These are phyloP conservation scores for Insectozyma bohioensis DNA, from an alignment of 1,139 yeast genomes.

Conservation along the genomic window DNA sequence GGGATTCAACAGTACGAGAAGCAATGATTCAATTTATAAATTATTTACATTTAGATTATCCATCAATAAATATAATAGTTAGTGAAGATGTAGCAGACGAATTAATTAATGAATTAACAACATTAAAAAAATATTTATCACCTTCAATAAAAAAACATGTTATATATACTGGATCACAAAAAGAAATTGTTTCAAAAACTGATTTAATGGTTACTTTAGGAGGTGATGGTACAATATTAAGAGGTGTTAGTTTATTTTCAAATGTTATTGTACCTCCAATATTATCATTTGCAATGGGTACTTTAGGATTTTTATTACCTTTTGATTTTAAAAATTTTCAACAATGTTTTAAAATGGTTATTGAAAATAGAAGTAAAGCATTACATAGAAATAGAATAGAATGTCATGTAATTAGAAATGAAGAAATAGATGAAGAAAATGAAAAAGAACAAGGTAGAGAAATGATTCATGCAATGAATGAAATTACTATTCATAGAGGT, in stretches of 20 bases:
- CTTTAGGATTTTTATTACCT: slow-evolving; percentile 86
- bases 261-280: slow-evolving; percentile 82
- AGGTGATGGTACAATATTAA: slow-evolving; percentile 91
- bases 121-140: slow-evolving; percentile 10
- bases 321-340: slow-evolving; percentile 67
- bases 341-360: slow-evolving; percentile 64
- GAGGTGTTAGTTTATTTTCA: slow-evolving; percentile 67
- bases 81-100: slow-evolving; percentile 77
- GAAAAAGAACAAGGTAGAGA: slow-evolving; percentile 12
- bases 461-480: slow-evolving; percentile 83
- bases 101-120: slow-evolving; percentile 34
- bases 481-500: slow-evolving; percentile 84
- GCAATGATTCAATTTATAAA: slow-evolving; percentile 68
- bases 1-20: slow-evolving; percentile 61
- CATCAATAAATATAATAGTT: slow-evolving; percentile 74
- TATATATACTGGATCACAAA: slow-evolving; percentile 55
- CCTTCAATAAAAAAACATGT: slow-evolving; percentile 10
- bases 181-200: slow-evolving; percentile 54
- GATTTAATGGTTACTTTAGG: slow-evolving; percentile 86
- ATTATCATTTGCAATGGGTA: slow-evolving; percentile 84
- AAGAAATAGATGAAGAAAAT: slow-evolving; percentile 7
- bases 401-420: slow-evolving; percentile 61
- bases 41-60: slow-evolving; percentile 56
- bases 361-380: slow-evolving; percentile 66
- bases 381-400: slow-evolving; percentile 75